Base-by-base conservation (phyloP, 768 basidiomycete genomes). In the Sporobolomyces roseus region DNA sequence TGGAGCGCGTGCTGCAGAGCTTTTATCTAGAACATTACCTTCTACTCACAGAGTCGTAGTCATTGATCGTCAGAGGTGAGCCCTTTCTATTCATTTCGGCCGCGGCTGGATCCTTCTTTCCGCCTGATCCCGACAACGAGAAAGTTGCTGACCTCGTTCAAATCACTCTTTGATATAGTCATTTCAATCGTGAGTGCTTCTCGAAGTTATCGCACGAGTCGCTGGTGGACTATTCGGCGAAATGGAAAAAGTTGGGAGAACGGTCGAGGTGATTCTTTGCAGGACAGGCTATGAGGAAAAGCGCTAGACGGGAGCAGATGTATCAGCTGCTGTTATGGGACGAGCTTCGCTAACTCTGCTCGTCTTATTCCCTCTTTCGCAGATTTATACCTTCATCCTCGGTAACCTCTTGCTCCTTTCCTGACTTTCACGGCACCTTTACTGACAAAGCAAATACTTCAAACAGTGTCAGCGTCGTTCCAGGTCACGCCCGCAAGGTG, bases 351-450 rank as follows among this genome's bases (percentile, higher is more conserved):
- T n/a, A n/a, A n/a, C 25, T 33, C 45, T 1, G 19, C 25, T 27
- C 61, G 25, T 61, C 45, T 41, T 17, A 30, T 12, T 4, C 49
- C n/a, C 49, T 50, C 12, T 50, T 21, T 10, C 17, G 8, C 64
- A 75, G 73, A 76, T 48, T 62, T 76, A 35, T 76, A 76, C 66
- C 55, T 71, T 4, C 74, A 74, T 46, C 74, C 71, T 21, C 64
- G 75, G 63, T 71, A 23, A 36, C 51, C 38, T 53, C n/a, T 10
- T 46, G 14, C 45, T 3, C 9, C 30, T 9, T 16, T 14, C 25
- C 17, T 46, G 45, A 13, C 21, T 43, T 21, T 21, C 1, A 48
- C 38, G 3, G 30, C 52, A 12, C 25, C 4, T 33, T 14, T 0
- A 10, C 21, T 10, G 33, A 45, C 14, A 51, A 21, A 19, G 6